Base-by-base conservation (phyloP, 495 filamentous ascomycete species). In the Penicillium dipodomyicola region DNA sequence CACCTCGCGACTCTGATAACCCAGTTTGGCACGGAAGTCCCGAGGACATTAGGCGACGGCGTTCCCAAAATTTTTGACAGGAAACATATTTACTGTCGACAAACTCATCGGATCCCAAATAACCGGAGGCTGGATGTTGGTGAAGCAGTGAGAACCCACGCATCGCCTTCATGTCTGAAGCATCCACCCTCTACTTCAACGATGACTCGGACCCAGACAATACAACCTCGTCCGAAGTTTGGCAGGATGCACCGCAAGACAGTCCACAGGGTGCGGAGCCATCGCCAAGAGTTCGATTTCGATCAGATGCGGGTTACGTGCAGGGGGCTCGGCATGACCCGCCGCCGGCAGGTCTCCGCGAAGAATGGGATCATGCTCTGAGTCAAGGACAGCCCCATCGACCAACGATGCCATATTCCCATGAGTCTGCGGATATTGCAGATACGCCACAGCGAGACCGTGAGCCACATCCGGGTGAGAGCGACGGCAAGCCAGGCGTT, bases 211-310 rank as follows among this genome's bases (percentile, higher is more conserved):
- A 47, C 33, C 30, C 33, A 33, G 44, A 49, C 3, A 39, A 56
- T 22, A 40, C 54, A 42, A 37, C 30, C 8, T 17, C 33, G 15
- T 39, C 52, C 17, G 20, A 40, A 25, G 22, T 47, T 11, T 19
- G 30, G 27, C 37, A 29, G n/a, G 46, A 37, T 32, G 15, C 41
- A 17, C 40, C 35, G 8, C 35, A 45, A 20, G 53, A 2, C 39
- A 25, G 10, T 5, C 32, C 20, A 11, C 30, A 50, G 32, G 51
- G 45, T 29, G 32, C 25, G 17, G 45, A 35, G 10, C 12, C 33
- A 7, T 8, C 60, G 12, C 46, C 55, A n/a, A 62, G 59, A 1
- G 59, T 70, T 10, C 63, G 58, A 14, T 70, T 65, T 33, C 57
- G 58, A 53, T 64, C 62, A 9, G 54, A 42, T 15, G 14, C 17